Conservation (phyloP, 768 basidiomycete species). For the Leccinum subgranulosum region DNA sequence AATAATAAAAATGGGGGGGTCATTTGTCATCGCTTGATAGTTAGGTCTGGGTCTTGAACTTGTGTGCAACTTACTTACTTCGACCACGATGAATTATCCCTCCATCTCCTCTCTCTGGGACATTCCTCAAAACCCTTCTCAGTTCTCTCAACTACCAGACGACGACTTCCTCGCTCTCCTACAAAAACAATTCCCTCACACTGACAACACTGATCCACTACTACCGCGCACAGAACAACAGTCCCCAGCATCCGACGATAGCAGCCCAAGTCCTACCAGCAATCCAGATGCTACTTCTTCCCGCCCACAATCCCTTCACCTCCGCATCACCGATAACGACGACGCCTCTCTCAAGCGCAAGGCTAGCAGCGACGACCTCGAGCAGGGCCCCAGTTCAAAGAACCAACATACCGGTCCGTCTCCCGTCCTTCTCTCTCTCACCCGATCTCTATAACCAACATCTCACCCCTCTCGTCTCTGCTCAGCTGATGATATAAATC, state of each 20-base stretch:
- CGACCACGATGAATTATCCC: slow-evolving; percentile 32
- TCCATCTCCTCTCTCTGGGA: slow-evolving; percentile 63
- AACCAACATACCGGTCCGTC: slow-evolving; percentile 58
- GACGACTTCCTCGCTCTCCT: slow-evolving; percentile 76
- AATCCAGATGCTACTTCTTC: slow-evolving; percentile 32
- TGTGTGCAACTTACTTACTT: too few relatives aligned
- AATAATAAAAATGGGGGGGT: background rate
- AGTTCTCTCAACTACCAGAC: slow-evolving; percentile 63
- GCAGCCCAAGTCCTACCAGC: slow-evolving; percentile 74
- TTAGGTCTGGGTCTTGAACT: background rate
- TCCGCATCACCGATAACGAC: slow-evolving; percentile 35
- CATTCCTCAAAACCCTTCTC: slow-evolving; percentile 50
- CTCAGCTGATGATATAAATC: slow-evolving; percentile 23
- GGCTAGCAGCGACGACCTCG: slow-evolving; percentile 62
- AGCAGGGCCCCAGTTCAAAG: slow-evolving; percentile 67
- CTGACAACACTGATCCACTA: slow-evolving; percentile 42
- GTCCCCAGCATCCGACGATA: slow-evolving; percentile 68
- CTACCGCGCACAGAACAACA: slow-evolving; percentile 37
- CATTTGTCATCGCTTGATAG: slow-evolving; percentile 6
- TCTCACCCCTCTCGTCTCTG: background rate
- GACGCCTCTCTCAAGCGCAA: slow-evolving; percentile 70
- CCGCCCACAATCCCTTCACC: slow-evolving; percentile 15
- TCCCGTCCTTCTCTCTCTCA: background rate
- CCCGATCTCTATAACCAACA: background rate
- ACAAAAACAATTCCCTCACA: slow-evolving; percentile 65